A percentile compares a stretch with the other conserved stretches of the same genome.
Conservation (phyloP, 202 grass and related monocot genomes). For the Panicum virgatum region DNA sequence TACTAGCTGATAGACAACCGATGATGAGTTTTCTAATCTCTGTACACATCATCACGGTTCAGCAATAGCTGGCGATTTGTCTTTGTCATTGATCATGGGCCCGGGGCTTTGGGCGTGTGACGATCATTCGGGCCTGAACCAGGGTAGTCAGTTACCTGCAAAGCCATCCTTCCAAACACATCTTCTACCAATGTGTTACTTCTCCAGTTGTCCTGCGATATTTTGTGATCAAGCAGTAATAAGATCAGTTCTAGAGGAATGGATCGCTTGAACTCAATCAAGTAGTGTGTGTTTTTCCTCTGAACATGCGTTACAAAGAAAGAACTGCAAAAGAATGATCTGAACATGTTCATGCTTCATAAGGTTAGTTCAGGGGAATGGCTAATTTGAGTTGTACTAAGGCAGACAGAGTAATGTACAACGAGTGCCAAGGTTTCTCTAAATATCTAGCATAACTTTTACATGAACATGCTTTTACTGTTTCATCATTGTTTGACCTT, state of each 20-base stretch:
- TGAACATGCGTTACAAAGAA: neutral
- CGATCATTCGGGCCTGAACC: conserved; percentile 55
- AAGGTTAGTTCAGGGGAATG: neutral
- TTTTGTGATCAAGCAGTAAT: neutral
- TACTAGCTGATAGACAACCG: conserved; percentile 3
- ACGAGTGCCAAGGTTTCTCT: neutral
- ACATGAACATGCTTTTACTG: neutral
- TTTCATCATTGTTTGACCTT: neutral
- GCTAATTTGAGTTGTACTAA: neutral
- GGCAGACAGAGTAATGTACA: neutral
- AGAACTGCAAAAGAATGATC: neutral
- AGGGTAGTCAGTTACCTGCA: conserved; percentile 56
- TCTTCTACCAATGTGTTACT: conserved; percentile 30
- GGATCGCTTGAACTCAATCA: neutral
- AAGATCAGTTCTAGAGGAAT: neutral
- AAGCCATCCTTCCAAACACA: conserved; percentile 50
- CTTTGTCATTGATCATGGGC: conserved; percentile 22
- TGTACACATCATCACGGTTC: conserved; percentile 7
- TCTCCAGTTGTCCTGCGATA: conserved; percentile 24
- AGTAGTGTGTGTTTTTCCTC: neutral
- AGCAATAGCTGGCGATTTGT: neutral
- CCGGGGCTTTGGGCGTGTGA: conserved; percentile 65
- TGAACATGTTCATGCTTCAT: neutral
- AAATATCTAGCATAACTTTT: neutral
- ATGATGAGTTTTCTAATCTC: conserved; percentile 17